Percentiles rank a stretch among this genome's conserved stretches.
phyloP scores from a whole-genome alignment of 1,139 yeast species.

The Candida gigantensis region DNA sequence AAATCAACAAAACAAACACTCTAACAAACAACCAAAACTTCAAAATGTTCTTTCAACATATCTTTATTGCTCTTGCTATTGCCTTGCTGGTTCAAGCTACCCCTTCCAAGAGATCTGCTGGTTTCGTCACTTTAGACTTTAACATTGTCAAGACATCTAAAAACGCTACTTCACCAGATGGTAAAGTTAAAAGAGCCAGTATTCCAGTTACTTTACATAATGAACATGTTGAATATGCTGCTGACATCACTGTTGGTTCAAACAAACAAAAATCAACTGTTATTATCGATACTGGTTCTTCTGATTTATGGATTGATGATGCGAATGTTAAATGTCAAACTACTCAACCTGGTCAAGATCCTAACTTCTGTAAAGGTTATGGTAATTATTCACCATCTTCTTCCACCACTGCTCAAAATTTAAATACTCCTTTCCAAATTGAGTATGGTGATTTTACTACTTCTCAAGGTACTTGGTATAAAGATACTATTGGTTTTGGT shows the following conservation, averaged over 20 bases:
- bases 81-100: slow-evolving; percentile 14
- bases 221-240: slow-evolving; percentile 9
- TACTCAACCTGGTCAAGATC: not conserved
- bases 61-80: slow-evolving; percentile 12
- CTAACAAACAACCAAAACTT: not conserved
- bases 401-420: slow-evolving; percentile 9
- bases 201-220: slow-evolving; percentile 11
- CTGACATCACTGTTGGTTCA: slow-evolving; percentile 14
- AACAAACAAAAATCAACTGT: slow-evolving; percentile 14
- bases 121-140: slow-evolving; percentile 14
- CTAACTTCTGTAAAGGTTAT: slow-evolving; percentile 7
- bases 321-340: slow-evolving; percentile 8
- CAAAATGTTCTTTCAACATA: slow-evolving; percentile 3
- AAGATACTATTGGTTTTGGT: slow-evolving; percentile 30
- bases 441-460: slow-evolving; percentile 15
- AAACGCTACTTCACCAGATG: slow-evolving; percentile 23
- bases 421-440: slow-evolving; percentile 11
- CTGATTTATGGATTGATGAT: slow-evolving; percentile 29
- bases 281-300: slow-evolving; percentile 25
- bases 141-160: slow-evolving; percentile 8
- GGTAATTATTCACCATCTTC: slow-evolving; percentile 9
- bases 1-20: no score
- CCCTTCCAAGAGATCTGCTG: slow-evolving; percentile 11
- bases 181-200: slow-evolving; percentile 5
- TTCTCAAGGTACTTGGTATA: slow-evolving; percentile 58